A percentile compares a stretch with the other conserved stretches of the same genome.
Conservation (phyloP, 352 stramenopile genomes). For the Halophytophthora polymorphica region DNA sequence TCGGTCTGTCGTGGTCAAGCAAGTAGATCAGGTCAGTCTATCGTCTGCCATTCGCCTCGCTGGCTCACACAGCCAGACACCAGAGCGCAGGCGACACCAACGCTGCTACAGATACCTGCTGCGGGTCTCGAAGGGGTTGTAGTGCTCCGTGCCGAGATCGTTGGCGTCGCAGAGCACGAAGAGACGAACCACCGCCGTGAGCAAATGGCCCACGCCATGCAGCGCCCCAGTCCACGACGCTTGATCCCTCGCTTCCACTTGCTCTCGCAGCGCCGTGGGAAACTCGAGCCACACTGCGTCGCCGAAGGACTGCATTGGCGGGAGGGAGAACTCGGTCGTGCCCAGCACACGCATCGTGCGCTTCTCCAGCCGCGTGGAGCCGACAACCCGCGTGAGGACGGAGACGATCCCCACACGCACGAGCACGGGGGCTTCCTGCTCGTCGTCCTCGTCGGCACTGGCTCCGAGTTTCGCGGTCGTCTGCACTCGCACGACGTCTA, state of each 20-base stretch:
- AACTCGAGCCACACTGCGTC: conserved; percentile 95
- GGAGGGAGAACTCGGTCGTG: conserved; percentile 92
- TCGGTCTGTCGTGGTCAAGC: conserved; percentile 37
- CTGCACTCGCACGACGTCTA: conserved; percentile 83
- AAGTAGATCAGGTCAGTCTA: not conserved
- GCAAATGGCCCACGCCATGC: conserved; percentile 88
- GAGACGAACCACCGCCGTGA: conserved; percentile 90
- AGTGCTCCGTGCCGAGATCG: conserved; percentile 86
- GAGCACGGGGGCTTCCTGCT: conserved; percentile 11
- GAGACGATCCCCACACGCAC: conserved; percentile 75
- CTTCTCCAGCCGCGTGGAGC: conserved; percentile 85
- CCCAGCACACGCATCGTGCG: conserved; percentile 70
- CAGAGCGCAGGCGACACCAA: not conserved
- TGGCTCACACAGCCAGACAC: not conserved
- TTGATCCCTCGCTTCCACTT: conserved; percentile 32
- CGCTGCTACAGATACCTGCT: conserved; percentile 26
- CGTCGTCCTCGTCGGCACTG: not conserved
- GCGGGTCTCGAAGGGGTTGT: conserved; percentile 70
- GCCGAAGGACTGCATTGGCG: conserved; percentile 94
- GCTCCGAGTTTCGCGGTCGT: conserved; percentile 9
- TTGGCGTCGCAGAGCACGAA: conserved; percentile 89
- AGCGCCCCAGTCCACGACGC: conserved; percentile 51
- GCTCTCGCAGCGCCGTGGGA: conserved; percentile 37
- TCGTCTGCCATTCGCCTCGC: conserved; percentile 1
- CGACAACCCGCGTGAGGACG: conserved; percentile 77